Percentiles rank a stretch among this genome's conserved stretches.
phyloP scores from a whole-genome alignment of 2,329 filamentous ascomycete genomes.

The Colletotrichum higginsianum region DNA sequence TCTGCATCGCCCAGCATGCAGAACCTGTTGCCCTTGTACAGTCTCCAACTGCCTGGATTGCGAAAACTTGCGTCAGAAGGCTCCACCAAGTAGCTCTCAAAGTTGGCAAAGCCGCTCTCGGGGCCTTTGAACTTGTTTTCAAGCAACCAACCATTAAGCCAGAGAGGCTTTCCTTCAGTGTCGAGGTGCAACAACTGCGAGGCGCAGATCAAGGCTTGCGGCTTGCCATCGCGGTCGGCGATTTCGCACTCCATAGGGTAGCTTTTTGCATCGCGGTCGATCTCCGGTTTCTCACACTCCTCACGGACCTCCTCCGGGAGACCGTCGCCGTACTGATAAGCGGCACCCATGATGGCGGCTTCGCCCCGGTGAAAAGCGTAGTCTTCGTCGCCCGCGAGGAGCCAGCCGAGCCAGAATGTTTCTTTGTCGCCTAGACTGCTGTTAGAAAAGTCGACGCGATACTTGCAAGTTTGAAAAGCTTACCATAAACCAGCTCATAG shows the following conservation, averaged over 20 bases:
- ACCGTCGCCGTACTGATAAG: background rate
- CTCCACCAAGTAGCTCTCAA: background rate
- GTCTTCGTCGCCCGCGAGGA: slow-evolving; percentile 3
- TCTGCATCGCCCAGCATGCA: background rate
- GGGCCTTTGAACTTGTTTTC: background rate
- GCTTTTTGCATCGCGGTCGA: background rate
- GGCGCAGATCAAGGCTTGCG: slow-evolving; percentile 6
- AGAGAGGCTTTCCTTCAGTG: background rate
- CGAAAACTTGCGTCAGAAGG: background rate
- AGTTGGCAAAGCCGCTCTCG: background rate
- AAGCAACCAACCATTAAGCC: slow-evolving; percentile 7
- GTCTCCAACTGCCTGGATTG: background rate
- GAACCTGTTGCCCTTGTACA: background rate
- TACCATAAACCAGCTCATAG: background rate
- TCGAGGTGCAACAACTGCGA: slow-evolving; percentile 6
- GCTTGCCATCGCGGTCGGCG: background rate
- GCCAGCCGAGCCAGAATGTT: slow-evolving; percentile 2
- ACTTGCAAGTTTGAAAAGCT: background rate
- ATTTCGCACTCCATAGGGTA: background rate
- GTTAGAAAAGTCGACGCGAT: background rate
- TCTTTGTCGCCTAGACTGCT: background rate
- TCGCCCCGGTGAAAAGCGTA: background rate
- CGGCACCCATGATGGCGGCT: background rate
- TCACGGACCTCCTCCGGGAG: background rate
- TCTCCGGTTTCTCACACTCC: background rate